phyloP scores from a whole-genome alignment of 257 asterid species.

The Lithospermum erythrorhizon region DNA sequence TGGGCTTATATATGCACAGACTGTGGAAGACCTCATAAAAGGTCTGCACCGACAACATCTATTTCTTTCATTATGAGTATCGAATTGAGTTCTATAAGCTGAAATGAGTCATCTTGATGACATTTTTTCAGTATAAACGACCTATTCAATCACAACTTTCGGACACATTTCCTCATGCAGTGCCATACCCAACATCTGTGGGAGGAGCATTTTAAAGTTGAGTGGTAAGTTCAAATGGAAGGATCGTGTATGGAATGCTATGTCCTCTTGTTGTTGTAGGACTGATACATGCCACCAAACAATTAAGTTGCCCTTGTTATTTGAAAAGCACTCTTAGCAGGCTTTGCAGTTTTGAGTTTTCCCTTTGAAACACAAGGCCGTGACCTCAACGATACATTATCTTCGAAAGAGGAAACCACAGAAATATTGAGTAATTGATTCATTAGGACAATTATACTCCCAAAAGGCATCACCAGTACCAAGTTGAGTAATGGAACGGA shows the following conservation, averaged over 20 bases:
- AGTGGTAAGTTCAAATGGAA: constrained; percentile 51
- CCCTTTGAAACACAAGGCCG: constrained; percentile 56
- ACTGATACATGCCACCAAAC: constrained; percentile 54
- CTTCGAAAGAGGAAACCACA: neutral
- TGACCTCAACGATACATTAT: constrained; percentile 26
- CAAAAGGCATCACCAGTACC: too few relatives aligned
- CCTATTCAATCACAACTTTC: too few relatives aligned
- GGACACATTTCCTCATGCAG: constrained; percentile 17
- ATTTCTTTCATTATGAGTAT: too few relatives aligned
- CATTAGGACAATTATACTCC: too few relatives aligned
- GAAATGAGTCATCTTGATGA: too few relatives aligned
- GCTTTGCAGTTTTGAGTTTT: constrained; percentile 37
- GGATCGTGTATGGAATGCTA: constrained; percentile 56
- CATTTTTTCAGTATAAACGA: too few relatives aligned
- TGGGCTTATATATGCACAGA: too few relatives aligned
- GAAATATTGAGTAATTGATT: neutral
- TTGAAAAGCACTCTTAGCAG: constrained; percentile 35
- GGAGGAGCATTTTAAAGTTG: constrained; percentile 54
- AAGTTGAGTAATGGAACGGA: too few relatives aligned
- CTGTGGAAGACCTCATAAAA: too few relatives aligned
- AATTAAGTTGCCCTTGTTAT: constrained; percentile 36
- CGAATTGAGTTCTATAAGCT: too few relatives aligned
- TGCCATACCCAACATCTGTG: constrained; percentile 51
- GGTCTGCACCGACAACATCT: too few relatives aligned
- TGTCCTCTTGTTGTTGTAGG: constrained; percentile 58